phyloP scores from a whole-genome alignment of 495 filamentous ascomycete species.

The Penicillium herquei region DNA sequence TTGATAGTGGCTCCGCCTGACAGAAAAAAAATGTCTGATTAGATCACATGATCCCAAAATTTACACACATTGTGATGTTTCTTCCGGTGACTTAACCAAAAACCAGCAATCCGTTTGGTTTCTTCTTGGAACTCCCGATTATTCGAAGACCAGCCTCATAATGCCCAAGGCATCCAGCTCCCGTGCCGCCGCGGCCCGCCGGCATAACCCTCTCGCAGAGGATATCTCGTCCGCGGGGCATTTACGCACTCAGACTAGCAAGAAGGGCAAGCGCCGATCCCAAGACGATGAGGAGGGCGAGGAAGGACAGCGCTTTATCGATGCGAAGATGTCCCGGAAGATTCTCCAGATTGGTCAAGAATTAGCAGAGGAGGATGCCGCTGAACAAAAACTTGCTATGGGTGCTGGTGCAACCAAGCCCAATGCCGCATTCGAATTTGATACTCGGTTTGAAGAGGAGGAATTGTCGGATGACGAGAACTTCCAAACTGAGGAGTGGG shows the following conservation, averaged over 20 bases:
- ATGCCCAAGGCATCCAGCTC: conserved; percentile 48
- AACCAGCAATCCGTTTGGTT: conserved; percentile 8
- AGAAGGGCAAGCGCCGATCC: conserved; percentile 54
- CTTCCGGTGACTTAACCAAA: conserved; percentile 4
- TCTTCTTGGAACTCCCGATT: not conserved
- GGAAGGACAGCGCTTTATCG: conserved; percentile 69
- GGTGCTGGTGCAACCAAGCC: conserved; percentile 26
- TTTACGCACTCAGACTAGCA: conserved; percentile 52
- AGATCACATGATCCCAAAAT: conserved; percentile 40
- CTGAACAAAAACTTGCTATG: conserved; percentile 40
- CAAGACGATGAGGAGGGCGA: conserved; percentile 56
- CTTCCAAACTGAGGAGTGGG: conserved; percentile 55
- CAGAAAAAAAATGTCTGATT: conserved; percentile 31
- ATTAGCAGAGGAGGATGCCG: conserved; percentile 71
- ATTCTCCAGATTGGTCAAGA: conserved; percentile 86
- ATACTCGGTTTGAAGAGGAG: conserved; percentile 56
- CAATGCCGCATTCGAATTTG: conserved; percentile 66
- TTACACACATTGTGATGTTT: conserved; percentile 36
- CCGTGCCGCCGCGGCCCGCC: conserved; percentile 41
- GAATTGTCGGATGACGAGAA: conserved; percentile 57
- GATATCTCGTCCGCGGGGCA: conserved; percentile 67
- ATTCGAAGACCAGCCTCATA: conserved; percentile 7
- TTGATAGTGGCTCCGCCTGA: conserved; percentile 21
- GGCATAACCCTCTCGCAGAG: conserved; percentile 72
- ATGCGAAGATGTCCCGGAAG: conserved; percentile 80